Evolutionary conservation across 805 yeast species (phyloP).

Genomic region (Komagataella pseudopastoris): DNA sequence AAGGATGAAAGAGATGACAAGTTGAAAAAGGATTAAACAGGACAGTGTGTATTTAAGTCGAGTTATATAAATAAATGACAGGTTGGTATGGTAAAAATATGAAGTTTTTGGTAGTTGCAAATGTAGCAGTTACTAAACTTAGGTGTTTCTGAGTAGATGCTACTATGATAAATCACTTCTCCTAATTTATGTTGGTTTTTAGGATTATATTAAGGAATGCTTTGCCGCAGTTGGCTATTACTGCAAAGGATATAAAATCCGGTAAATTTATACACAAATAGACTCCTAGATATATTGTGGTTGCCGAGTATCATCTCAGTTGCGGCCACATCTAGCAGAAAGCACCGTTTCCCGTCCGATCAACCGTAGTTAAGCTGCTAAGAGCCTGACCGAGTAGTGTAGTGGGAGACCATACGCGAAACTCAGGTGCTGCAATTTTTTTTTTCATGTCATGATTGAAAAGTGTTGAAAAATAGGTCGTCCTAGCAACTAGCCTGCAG

Average conservation of each 20-base stretch:
- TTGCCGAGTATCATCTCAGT: conserved; percentile 15
- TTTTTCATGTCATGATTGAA: background rate
- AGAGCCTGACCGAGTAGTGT: conserved; percentile 46
- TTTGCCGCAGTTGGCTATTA: too few relatives aligned
- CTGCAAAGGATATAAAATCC: too few relatives aligned
- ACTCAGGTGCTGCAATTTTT: conserved; percentile 31
- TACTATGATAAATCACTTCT: too few relatives aligned
- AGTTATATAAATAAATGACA: too few relatives aligned
- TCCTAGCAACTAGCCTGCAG: too few relatives aligned
- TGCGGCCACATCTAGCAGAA: conserved; percentile 49
- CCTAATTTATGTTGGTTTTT: too few relatives aligned
- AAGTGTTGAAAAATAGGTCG: too few relatives aligned
- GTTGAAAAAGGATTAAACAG: background rate
- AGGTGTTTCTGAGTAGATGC: too few relatives aligned
- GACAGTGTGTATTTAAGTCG: background rate
- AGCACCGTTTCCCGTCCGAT: conserved; percentile 52
- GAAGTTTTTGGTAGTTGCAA: background rate
- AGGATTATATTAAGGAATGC: too few relatives aligned
- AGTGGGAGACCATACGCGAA: conserved; percentile 48
- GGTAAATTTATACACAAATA: too few relatives aligned
- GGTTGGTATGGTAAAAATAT: conserved; percentile 1
- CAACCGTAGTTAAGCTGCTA: conserved; percentile 45
- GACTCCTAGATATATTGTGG: too few relatives aligned
- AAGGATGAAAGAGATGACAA: conserved; percentile 4
- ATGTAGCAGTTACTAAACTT: too few relatives aligned